phyloP scores from a whole-genome alignment of 768 basidiomycete species.

The Suillus tomentosus region DNA sequence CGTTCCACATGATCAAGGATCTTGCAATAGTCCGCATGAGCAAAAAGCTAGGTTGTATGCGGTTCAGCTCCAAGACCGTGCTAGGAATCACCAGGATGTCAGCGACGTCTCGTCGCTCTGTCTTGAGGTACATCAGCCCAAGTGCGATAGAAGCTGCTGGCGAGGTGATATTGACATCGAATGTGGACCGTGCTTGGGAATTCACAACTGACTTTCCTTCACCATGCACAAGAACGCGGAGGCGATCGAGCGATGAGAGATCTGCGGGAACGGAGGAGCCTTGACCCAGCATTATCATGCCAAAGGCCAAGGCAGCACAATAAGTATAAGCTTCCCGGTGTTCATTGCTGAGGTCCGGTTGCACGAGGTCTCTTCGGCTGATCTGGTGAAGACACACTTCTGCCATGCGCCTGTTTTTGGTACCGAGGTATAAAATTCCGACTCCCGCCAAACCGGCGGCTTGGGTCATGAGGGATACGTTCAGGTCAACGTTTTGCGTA shows the following conservation, averaged over 20 bases:
- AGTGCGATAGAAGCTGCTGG: constrained; percentile 90
- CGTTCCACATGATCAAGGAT: constrained; percentile 85
- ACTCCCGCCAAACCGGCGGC: constrained; percentile 85
- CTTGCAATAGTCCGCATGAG: constrained; percentile 78
- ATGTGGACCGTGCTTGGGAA: constrained; percentile 45
- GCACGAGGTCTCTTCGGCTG: constrained; percentile 71
- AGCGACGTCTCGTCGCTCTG: constrained; percentile 81
- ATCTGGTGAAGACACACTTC: constrained; percentile 90
- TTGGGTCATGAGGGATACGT: constrained; percentile 88
- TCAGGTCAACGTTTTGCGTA: constrained; percentile 82
- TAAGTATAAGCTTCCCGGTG: constrained; percentile 92
- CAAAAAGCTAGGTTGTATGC: constrained; percentile 86
- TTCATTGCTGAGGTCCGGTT: constrained; percentile 83
- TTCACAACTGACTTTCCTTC: constrained; percentile 48
- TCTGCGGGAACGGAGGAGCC: constrained; percentile 82
- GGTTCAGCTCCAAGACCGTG: constrained; percentile 76
- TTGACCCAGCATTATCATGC: constrained; percentile 94
- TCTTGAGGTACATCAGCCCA: constrained; percentile 90
- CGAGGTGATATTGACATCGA: constrained; percentile 89
- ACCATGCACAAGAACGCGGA: constrained; percentile 79
- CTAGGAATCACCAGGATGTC: constrained; percentile 84
- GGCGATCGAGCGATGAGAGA: constrained; percentile 60
- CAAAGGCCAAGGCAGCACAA: constrained; percentile 86
- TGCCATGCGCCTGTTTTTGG: constrained; percentile 86
- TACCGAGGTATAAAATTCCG: constrained; percentile 88